Evolutionary conservation across 2,329 filamentous ascomycete genomes (phyloP), one percentile per base, ranked within the genome.

Genomic region (Diaporthe vexans): DNA sequence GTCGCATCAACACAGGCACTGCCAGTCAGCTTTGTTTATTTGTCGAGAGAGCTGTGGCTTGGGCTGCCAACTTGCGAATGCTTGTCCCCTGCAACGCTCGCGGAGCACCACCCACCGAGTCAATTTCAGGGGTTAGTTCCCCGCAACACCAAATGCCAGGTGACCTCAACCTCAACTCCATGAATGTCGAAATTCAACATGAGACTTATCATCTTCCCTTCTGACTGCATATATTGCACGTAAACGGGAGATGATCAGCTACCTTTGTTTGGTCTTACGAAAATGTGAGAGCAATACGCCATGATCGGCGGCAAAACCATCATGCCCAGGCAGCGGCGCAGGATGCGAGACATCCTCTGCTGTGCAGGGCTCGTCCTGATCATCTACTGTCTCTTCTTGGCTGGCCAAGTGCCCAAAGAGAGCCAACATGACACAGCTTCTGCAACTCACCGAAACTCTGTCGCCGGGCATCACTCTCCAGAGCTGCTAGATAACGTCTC

Each of bases 401-500:
- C 77, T 51, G 76, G 56, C 56, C 59, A 48, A 33, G 59, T 65
- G 43, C 65, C 40, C 29, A 48, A 11, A 26, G 35, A 46, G 29
- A 5, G 8, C 8, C 63, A 46, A 48, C 43, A 29, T 24, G 15
- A 35, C 33, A 67, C 24, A 17, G 46, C 33, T 43, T 56, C 26
- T 26, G 19, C 70, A 9, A 19, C 11, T 58, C 33, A 17, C n/a
- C 40, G 17, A n/a, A 9, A 37, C 15, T 9, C n/a, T 10, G 56
- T 46, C 19, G 17, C 26, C 21, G 54, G 56, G 1, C 56, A 21
- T 24, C 74, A 74, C 33, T 71, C 78, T 11, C 67, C 76, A 7
- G 75, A 78, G 52, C 61, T 79, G 2, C 76, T 83, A 37, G 79
- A 81, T 72, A 83, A 83, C 74, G 82, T 84, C 26, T 83, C 81